Conservation (phyloP, 108 stramenopile species). For the Fragilaria crotonensis region DNA sequence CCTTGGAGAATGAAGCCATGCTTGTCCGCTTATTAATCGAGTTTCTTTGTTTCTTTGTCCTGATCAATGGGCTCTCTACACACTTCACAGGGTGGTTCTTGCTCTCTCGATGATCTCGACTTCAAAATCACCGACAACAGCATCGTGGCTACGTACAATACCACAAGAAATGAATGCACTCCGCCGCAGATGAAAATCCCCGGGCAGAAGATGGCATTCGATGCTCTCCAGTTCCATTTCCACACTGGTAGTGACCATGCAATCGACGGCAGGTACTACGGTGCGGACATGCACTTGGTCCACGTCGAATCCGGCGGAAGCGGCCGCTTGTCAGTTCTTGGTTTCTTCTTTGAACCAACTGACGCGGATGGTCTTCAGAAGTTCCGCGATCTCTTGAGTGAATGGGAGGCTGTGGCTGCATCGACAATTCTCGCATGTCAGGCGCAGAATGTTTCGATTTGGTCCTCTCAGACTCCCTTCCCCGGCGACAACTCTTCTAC, state of each 20-base stretch:
- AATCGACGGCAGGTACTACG: slow-evolving; percentile 12
- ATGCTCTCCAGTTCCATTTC: slow-evolving; percentile 27
- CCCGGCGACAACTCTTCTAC: too few relatives aligned
- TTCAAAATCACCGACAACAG: background rate
- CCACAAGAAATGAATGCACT: background rate
- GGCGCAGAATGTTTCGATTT: too few relatives aligned
- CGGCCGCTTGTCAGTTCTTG: background rate
- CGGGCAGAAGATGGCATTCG: background rate
- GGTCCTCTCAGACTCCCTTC: too few relatives aligned
- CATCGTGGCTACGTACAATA: background rate
- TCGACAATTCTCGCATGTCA: too few relatives aligned
- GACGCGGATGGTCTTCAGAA: background rate
- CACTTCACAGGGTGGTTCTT: background rate
- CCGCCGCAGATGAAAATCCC: background rate
- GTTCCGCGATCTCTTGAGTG: background rate
- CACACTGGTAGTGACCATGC: slow-evolving; percentile 23
- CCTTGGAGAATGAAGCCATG: too few relatives aligned
- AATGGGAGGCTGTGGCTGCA: background rate
- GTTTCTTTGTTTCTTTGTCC: too few relatives aligned
- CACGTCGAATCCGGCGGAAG: slow-evolving; percentile 4
- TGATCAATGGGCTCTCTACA: background rate
- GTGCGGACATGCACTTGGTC: slow-evolving; percentile 20
- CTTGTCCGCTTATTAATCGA: too few relatives aligned
- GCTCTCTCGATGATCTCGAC: background rate
- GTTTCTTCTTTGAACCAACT: background rate